phyloP scores from a whole-genome alignment of 2,329 filamentous ascomycete genomes.

The Orbilia brochopaga region DNA sequence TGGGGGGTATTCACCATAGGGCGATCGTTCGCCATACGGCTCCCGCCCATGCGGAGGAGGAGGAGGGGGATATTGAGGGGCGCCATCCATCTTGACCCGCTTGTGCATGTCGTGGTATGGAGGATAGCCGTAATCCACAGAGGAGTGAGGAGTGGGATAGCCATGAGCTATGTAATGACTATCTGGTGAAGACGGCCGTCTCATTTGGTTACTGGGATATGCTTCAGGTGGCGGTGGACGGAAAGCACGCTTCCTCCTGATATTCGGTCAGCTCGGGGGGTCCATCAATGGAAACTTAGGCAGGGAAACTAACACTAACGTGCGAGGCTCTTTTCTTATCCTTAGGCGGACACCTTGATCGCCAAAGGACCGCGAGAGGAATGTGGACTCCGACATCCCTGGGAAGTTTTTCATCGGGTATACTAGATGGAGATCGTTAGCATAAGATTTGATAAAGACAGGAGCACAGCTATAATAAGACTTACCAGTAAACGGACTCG shows the following conservation, averaged over 20 bases:
- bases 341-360: slow-evolving; percentile 85
- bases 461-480: slow-evolving; percentile 54
- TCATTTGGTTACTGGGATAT: slow-evolving; percentile 43
- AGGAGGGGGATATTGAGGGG: slow-evolving; percentile 29
- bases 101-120: slow-evolving; percentile 45
- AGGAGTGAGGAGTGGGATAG: slow-evolving; percentile 45
- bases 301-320: slow-evolving; percentile 55
- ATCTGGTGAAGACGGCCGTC: slow-evolving; percentile 40
- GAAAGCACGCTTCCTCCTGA: slow-evolving; percentile 45
- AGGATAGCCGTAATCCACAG: slow-evolving; percentile 43
- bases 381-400: slow-evolving; percentile 80
- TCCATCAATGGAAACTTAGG: not conserved
- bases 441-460: slow-evolving; percentile 14
- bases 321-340: slow-evolving; percentile 79
- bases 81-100: slow-evolving; percentile 42
- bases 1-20: slow-evolving; percentile 47
- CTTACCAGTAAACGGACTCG: slow-evolving; percentile 72
- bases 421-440: slow-evolving; percentile 56
- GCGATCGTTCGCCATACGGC: slow-evolving; percentile 45
- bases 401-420: slow-evolving; percentile 72
- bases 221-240: slow-evolving; percentile 46
- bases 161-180: slow-evolving; percentile 46
- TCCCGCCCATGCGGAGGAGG: slow-evolving; percentile 39
- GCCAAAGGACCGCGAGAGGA: slow-evolving; percentile 79
- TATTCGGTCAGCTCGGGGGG: slow-evolving; percentile 14